Evolutionary conservation across 2,329 filamentous ascomycete genomes (phyloP).

Genomic region (Lecanicillium sp.): DNA sequence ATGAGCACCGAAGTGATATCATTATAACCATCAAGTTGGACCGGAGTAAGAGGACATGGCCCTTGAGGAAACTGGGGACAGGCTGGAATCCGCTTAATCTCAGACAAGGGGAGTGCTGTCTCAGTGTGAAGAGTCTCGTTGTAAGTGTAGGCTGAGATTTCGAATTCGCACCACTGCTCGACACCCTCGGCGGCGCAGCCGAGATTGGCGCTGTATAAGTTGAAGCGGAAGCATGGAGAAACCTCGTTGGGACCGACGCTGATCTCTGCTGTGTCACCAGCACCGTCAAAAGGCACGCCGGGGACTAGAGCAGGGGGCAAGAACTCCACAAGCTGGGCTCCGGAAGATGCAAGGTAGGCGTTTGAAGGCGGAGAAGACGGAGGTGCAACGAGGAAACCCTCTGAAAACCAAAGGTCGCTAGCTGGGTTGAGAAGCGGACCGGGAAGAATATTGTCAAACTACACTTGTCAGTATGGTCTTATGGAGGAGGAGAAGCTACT

Average conservation of each 20-base stretch:
- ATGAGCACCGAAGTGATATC: constrained; percentile 35
- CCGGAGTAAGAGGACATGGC: constrained; percentile 29
- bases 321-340: constrained; percentile 35
- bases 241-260: constrained; percentile 33
- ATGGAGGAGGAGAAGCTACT: constrained; percentile 16
- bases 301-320: constrained; percentile 31
- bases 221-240: constrained; percentile 33
- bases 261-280: constrained; percentile 33
- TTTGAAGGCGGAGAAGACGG: constrained; percentile 27
- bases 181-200: constrained; percentile 31
- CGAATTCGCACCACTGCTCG: constrained; percentile 36
- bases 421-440: constrained; percentile 36
- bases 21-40: constrained; percentile 32
- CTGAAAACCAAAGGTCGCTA: constrained; percentile 36
- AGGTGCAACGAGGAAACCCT: constrained; percentile 34
- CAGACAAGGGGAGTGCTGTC: constrained; percentile 34
- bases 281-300: constrained; percentile 18
- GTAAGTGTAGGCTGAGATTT: constrained; percentile 36
- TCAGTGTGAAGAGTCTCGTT: constrained; percentile 27
- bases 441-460: constrained; percentile 33
- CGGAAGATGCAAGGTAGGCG: constrained; percentile 33
- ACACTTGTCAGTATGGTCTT: constrained; percentile 3
- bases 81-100: constrained; percentile 33
- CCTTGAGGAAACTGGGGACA: constrained; percentile 29
- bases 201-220: constrained; percentile 33